These are phyloP conservation scores for Hirschfeldia incana DNA, from an alignment of 345 rosid species.

Conservation along the genomic window DNA sequence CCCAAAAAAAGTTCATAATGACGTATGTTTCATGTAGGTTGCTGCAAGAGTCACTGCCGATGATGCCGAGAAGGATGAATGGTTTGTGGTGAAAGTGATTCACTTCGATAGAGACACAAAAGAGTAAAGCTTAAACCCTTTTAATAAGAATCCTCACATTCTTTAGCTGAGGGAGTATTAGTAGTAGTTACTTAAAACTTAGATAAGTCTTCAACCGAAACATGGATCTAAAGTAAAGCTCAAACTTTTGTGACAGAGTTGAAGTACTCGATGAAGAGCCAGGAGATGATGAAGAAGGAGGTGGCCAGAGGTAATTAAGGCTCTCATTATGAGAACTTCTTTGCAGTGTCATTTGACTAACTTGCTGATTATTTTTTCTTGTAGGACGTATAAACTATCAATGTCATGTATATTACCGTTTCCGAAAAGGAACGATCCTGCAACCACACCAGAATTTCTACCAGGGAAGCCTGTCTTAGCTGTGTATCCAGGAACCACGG, in stretches of 20 bases:
- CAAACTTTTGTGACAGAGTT: constrained; percentile 50
- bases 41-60: constrained; percentile 87
- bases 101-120: constrained; percentile 86
- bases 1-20: background rate
- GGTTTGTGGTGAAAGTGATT: constrained; percentile 91
- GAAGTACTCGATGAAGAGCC: constrained; percentile 97
- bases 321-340: background rate
- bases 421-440: constrained; percentile 66
- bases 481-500: constrained; percentile 98
- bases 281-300: constrained; percentile 89
- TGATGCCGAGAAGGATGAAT: constrained; percentile 85
- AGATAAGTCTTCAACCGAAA: background rate
- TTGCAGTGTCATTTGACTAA: constrained; percentile 11
- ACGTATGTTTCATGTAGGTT: constrained; percentile 51
- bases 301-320: constrained; percentile 61
- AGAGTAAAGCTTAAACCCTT: constrained; percentile 64
- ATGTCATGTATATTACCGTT: constrained; percentile 77
- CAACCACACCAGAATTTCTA: constrained; percentile 62
- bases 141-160: background rate
- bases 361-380: constrained; percentile 6
- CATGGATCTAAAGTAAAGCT: background rate
- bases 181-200: no score
- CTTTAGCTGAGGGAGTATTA: no score
- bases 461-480: constrained; percentile 85
- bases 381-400: constrained; percentile 85